These are phyloP conservation scores for Cercospora sesami DNA, from an alignment of 2,329 filamentous ascomycete genomes.

Conservation along the genomic window DNA sequence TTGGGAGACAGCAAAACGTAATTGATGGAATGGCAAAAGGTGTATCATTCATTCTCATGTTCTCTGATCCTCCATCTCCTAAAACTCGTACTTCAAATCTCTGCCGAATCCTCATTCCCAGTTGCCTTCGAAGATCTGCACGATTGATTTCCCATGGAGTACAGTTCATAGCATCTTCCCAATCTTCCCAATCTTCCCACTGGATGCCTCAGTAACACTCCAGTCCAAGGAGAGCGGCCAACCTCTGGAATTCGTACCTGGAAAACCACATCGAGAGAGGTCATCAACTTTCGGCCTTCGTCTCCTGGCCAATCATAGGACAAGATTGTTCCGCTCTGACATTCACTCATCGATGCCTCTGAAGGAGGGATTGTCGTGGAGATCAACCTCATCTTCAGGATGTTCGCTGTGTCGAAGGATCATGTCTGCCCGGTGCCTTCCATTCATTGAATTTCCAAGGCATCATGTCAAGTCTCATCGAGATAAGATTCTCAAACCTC, in stretches of 20 bases:
- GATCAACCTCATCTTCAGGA: background rate
- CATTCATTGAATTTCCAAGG: background rate
- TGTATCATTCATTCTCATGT: background rate
- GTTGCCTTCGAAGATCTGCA: background rate
- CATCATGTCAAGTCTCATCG: background rate
- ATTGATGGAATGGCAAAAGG: background rate
- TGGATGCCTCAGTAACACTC: background rate
- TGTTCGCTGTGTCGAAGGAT: background rate
- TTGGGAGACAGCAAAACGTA: background rate
- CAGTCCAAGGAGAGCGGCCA: background rate
- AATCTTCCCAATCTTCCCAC: background rate
- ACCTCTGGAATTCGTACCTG: background rate
- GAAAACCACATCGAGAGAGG: background rate
- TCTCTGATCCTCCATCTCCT: background rate
- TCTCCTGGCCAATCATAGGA: background rate
- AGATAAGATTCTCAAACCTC: too few species aligned
- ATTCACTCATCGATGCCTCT: background rate
- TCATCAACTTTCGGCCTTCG: background rate
- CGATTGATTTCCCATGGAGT: background rate
- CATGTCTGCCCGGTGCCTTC: background rate
- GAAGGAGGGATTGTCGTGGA: background rate
- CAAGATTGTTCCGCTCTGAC: too few species aligned
- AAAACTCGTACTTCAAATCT: background rate
- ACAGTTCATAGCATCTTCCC: background rate
- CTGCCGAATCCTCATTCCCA: background rate